Base-by-base conservation (phyloP, 2,329 filamentous ascomycete genomes). In the Polytolypa hystricis region DNA sequence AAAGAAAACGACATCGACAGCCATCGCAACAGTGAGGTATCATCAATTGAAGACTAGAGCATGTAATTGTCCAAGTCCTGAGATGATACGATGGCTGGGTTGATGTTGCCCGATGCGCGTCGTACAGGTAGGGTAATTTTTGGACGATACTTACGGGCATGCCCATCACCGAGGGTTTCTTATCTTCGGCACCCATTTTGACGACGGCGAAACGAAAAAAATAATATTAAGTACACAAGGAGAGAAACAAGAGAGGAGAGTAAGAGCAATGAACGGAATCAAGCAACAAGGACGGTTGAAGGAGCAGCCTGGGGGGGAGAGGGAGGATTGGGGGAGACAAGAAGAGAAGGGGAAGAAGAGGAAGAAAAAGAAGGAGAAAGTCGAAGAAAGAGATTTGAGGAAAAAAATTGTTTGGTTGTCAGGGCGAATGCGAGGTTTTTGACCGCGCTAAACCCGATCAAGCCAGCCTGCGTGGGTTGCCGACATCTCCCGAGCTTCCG, bases 141-240 rank as follows among this genome's bases (percentile, higher is more conserved):
- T n/a, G 11, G 35, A 25, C 42, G 33, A 37, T 37, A 62, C 62
- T 62, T 60, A 65, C 63, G 51, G 63, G 63, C 57, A 66, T 61
- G 53, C 70, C 73, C 57, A 74, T 56, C 51, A 72, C 57, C 56
- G 64, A 62, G n/a, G n/a, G n/a, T 67, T 73, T 73, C 17, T 71
- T 65, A 44, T 46, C 50, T 57, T 73, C 68, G 48, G 64, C 56
- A 44, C 59, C 53, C 62, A 67, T 67, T 51, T 50, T 64, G 59
- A 56, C 58, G 51, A 54, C 54, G 58, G 48, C 57, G 55, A 51
- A 39, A 38, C 35, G 45, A 37, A 50, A 47, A 46, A 49, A 42
- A 42, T 42, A 45, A 41, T 40, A 56, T 54, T n/a, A n/a, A n/a
- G n/a, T n/a, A n/a, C n/a, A n/a, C n/a, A n/a, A 60, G 52, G 54